Evolutionary conservation across 805 yeast genomes (phyloP), one percentile per base, ranked within the genome.

Genomic region (Pachysolen tannophilus): DNA sequence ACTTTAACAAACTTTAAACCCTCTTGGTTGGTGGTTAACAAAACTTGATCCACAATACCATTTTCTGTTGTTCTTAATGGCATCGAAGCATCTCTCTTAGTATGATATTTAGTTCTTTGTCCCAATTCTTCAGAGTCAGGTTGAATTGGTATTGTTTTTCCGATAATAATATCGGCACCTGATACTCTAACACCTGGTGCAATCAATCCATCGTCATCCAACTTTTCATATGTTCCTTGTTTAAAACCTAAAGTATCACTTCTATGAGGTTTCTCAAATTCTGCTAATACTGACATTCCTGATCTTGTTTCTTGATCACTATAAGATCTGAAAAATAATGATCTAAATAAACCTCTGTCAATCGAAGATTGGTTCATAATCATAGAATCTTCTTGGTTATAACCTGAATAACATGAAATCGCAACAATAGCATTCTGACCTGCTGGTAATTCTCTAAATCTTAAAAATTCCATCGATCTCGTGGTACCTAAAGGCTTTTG

Each of bases 301-400:
- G 87, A 90, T 58, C 97, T 79, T 63, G 94, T 84, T 58, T 92
- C 99, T 62, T 90, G 95, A 59, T 92, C 99, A 95, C 90, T 88
- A 59, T 92, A 92, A 2, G 97, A 85, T 60, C 98, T 75, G 71
- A 88, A 92, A 65, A 90, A 92, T 55, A 92, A 69, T 8, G 97
- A 87, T 63, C 99, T 72, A 71, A 92, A 92, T 50, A 92, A 67
- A 38, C 98, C 98, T 53, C 97, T 72, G 61, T 92, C 98, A 55
- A 92, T 92, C 25, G 95, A 84, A 8, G 95, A 82, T 67, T 92
- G 98, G 60, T 92, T 92, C 98, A 92, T 92, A 67, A 92, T 92
- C 92, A 92, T 86, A 28, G 98, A 92, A 82, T 92, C 98, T 82
- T 92, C 98, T 71, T 92, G 98, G 62, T 92, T 92, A 63, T 92